A percentile compares a stretch with the other conserved stretches of the same genome.
These are phyloP conservation scores for Berberis thunbergii DNA, from an alignment of 164 flowering plant species.

Conservation along the genomic window DNA sequence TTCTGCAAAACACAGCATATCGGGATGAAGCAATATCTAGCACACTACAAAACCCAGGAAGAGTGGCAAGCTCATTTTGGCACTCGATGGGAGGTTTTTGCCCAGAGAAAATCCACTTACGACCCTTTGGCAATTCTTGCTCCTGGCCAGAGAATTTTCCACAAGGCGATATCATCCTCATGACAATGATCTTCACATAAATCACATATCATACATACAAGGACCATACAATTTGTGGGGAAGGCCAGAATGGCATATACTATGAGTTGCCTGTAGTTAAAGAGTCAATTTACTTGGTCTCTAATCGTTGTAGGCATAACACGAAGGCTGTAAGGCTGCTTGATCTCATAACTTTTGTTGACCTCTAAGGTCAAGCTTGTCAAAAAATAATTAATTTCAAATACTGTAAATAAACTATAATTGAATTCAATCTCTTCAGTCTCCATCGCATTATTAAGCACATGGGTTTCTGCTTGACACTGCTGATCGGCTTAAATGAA, in stretches of 20 bases:
- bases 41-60: slow-evolving; percentile 50
- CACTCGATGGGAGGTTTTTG: slow-evolving; percentile 53
- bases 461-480: neutral
- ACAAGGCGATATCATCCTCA: slow-evolving; percentile 26
- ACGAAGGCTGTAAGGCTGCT: slow-evolving; percentile 5
- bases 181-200: slow-evolving; percentile 10
- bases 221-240: neutral
- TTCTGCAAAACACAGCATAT: slow-evolving; percentile 36
- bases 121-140: slow-evolving; percentile 86
- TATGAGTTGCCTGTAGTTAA: neutral
- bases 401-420: slow-evolving; percentile 4
- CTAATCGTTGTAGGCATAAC: neutral
- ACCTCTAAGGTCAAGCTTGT: neutral
- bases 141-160: slow-evolving; percentile 87
- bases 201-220: neutral
- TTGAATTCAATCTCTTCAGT: slow-evolving; percentile 3
- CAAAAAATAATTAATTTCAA: neutral
- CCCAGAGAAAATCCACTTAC: slow-evolving; percentile 51
- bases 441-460: neutral
- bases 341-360: neutral
- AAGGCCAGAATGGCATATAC: neutral
- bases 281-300: neutral
- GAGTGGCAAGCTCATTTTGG: slow-evolving; percentile 84
- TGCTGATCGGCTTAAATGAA: neutral
- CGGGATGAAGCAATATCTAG: slow-evolving; percentile 75